phyloP scores from a whole-genome alignment of 2,329 filamentous ascomycete genomes.

The Akanthomyces uredinophilus region DNA sequence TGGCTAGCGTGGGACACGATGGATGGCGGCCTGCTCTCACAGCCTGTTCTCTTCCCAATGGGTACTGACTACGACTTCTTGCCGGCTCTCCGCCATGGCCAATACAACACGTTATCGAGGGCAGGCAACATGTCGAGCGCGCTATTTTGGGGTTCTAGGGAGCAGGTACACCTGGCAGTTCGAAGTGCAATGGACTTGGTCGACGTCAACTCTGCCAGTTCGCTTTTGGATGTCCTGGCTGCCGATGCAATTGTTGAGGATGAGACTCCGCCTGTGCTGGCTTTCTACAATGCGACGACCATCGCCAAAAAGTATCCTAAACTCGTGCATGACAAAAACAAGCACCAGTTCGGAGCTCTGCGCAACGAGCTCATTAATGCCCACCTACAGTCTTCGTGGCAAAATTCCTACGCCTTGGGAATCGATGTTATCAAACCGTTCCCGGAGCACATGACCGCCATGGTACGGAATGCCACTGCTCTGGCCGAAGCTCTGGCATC shows the following conservation, averaged over 20 bases:
- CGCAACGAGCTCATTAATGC: conserved; percentile 74
- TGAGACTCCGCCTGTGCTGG: conserved; percentile 59
- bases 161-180: conserved; percentile 58
- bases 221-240: conserved; percentile 57
- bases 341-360: conserved; percentile 50
- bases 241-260: conserved; percentile 61
- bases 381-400: conserved; percentile 82
- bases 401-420: conserved; percentile 69
- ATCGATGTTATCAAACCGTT: conserved; percentile 78
- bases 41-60: conserved; percentile 83
- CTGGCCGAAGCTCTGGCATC: conserved; percentile 70
- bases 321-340: conserved; percentile 51
- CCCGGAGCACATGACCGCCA: conserved; percentile 65
- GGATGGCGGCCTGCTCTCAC: conserved; percentile 74
- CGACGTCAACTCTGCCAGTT: conserved; percentile 51
- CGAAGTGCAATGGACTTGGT: conserved; percentile 53
- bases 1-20: conserved; percentile 94
- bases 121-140: conserved; percentile 68
- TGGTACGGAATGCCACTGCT: conserved; percentile 64
- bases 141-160: conserved; percentile 66
- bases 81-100: conserved; percentile 65
- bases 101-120: conserved; percentile 67
- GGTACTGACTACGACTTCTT: conserved; percentile 68
- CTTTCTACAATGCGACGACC: conserved; percentile 65
- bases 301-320: conserved; percentile 63